Percentiles rank a stretch among this genome's conserved stretches.
These are phyloP conservation scores for Microcyclosporella mali DNA, from an alignment of 2,329 filamentous ascomycete species.

Conservation along the genomic window DNA sequence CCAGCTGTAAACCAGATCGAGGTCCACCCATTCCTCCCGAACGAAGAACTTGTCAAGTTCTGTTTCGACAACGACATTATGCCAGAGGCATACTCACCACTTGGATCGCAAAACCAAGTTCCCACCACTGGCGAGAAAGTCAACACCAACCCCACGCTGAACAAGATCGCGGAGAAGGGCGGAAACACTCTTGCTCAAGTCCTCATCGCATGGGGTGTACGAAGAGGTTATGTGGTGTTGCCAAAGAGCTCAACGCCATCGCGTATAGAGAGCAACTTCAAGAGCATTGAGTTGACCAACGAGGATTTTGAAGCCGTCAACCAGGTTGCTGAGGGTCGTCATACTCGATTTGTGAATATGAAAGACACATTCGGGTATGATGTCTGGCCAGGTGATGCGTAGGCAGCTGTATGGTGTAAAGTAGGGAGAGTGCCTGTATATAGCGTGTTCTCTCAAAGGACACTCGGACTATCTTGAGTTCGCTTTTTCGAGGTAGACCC, in stretches of 20 bases:
- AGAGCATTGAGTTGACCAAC: conserved; percentile 52
- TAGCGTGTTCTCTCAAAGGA: too few relatives aligned
- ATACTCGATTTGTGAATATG: conserved; percentile 73
- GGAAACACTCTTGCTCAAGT: conserved; percentile 56
- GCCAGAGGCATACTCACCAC: conserved; percentile 49
- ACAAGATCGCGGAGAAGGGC: conserved; percentile 52
- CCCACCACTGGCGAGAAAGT: conserved; percentile 63
- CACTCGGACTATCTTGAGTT: too few relatives aligned
- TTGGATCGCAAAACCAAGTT: conserved; percentile 65
- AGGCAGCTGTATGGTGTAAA: too few relatives aligned
- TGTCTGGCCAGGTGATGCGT: background rate
- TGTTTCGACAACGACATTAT: conserved; percentile 53
- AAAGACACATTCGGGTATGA: conserved; percentile 73
- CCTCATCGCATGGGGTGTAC: conserved; percentile 59
- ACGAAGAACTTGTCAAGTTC: conserved; percentile 53
- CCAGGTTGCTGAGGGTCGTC: conserved; percentile 58
- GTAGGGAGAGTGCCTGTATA: background rate
- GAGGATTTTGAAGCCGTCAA: conserved; percentile 55
- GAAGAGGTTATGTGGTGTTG: conserved; percentile 60
- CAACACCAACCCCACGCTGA: conserved; percentile 53
- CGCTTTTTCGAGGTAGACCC: too few relatives aligned
- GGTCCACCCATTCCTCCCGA: conserved; percentile 55
- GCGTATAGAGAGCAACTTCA: conserved; percentile 63
- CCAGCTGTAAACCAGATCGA: conserved; percentile 45
- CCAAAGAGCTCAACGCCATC: conserved; percentile 64